Base-by-base conservation (phyloP, 257 asterid species). In the Nicotiana tabacum region DNA sequence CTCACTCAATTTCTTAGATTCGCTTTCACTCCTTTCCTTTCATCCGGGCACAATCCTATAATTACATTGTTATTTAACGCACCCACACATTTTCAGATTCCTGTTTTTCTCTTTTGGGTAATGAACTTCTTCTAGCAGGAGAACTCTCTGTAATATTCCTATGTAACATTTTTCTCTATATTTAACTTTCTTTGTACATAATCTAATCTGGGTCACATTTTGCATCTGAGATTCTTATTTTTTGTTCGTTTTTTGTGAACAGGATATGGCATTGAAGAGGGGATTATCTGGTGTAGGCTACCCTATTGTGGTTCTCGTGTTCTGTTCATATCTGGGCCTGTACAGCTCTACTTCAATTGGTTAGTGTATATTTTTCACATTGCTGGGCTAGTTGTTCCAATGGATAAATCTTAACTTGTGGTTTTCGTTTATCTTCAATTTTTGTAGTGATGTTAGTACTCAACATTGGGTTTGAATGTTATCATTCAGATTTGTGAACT, bases 271-370 rank as follows among this genome's bases (percentile, higher is more conserved):
- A 62, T 66, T 57, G 27, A 72, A 82, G 83, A 81, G 66, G 77
- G 84, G 84, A 83, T 66, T 85, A 13, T 77, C 83, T 39, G 72
- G 81, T 56, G 66, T 78, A 69, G 15, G 67, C 69, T 81, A 82
- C 80, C 58, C 81, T 35, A 55, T 83, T 48, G 24, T 83, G 65
- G 64, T 82, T 69, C 82, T 83, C 55, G 43, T 85, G n/a, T 82
- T 87, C 61, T 87, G 86, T 81, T 68, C 83, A 6, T 66, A 85
- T 53, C 69, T 89, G 35, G 89, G 93, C 61, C 68, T 88, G 83
- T 81, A 81, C 35, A 24, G 82, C 51, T 46, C 90, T 46, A 70
- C 85, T 79, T 56, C 89, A 51, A 60, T 86, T 15, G 97, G 98
- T 94, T 33, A 81, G 93, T 86, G 5, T 62, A 53, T 76, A 39